Percentiles rank a stretch among this genome's conserved stretches.
These are phyloP conservation scores for Eustoma russellianum DNA, from an alignment of 257 asterid genomes.

Conservation along the genomic window DNA sequence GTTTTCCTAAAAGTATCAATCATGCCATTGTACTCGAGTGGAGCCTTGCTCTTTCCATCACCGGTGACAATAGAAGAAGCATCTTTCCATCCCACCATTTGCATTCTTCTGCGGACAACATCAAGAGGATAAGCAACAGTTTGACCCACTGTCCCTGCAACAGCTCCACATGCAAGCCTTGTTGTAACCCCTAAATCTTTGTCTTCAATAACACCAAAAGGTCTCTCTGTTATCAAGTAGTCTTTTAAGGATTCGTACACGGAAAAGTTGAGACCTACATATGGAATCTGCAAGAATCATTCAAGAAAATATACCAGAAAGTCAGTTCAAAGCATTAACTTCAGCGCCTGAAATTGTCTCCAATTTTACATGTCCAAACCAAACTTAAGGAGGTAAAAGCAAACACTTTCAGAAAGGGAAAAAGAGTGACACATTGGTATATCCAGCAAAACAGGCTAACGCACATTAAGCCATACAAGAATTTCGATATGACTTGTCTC, in stretches of 20 bases:
- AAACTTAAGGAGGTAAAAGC: no score
- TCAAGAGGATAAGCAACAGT: slow-evolving; percentile 95
- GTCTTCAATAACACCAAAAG: slow-evolving; percentile 58
- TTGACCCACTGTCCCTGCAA: slow-evolving; percentile 90
- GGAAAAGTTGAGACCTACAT: slow-evolving; percentile 92
- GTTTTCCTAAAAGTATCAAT: slow-evolving; percentile 86
- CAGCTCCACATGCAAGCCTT: slow-evolving; percentile 87
- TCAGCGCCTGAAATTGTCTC: no score
- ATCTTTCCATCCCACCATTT: slow-evolving; percentile 91
- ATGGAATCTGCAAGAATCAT: slow-evolving; percentile 55
- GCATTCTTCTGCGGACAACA: slow-evolving; percentile 93
- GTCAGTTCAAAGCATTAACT: no score
- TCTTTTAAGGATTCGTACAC: slow-evolving; percentile 92
- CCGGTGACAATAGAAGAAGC: slow-evolving; percentile 69
- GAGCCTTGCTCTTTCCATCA: slow-evolving; percentile 56
- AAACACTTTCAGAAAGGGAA: no score
- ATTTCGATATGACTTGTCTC: no score
- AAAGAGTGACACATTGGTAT: no score
- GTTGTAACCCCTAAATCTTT: slow-evolving; percentile 67
- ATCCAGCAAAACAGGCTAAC: no score
- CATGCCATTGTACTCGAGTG: slow-evolving; percentile 78
- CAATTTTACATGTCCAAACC: no score
- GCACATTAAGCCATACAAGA: no score
- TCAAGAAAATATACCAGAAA: no score
- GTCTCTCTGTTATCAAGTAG: slow-evolving; percentile 53